Evolutionary conservation across 768 basidiomycete species (phyloP).

Genomic region (Boletus vermiculosoides): DNA sequence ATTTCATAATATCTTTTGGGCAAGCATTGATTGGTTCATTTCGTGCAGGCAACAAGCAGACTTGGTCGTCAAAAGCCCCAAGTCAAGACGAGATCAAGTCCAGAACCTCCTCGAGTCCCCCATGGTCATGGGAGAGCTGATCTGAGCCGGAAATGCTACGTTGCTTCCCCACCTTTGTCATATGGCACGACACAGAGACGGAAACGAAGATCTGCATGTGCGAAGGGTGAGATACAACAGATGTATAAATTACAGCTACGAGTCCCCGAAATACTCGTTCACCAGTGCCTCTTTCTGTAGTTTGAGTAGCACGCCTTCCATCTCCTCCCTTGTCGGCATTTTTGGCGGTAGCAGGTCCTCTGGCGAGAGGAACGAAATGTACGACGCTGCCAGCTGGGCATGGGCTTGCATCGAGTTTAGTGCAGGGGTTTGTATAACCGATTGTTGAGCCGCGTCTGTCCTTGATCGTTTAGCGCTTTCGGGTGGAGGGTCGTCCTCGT

Average conservation of each 20-base stretch:
- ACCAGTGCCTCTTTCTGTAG: slow-evolving; percentile 79
- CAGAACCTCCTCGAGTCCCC: slow-evolving; percentile 18
- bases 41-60: slow-evolving; percentile 73
- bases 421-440: background rate
- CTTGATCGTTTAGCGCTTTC: slow-evolving; percentile 35
- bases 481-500: slow-evolving; percentile 26
- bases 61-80: slow-evolving; percentile 65
- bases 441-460: slow-evolving; percentile 11
- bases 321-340: slow-evolving; percentile 72
- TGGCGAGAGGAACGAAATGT: slow-evolving; percentile 72
- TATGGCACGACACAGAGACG: background rate
- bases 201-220: background rate
- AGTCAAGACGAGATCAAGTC: slow-evolving; percentile 34
- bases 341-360: slow-evolving; percentile 74
- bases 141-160: slow-evolving; percentile 1
- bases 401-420: slow-evolving; percentile 26
- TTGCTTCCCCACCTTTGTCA: background rate
- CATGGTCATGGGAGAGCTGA: slow-evolving; percentile 11
- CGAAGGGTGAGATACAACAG: slow-evolving; percentile 6
- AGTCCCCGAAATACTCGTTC: slow-evolving; percentile 70
- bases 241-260: slow-evolving; percentile 15
- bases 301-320: slow-evolving; percentile 72
- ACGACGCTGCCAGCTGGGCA: slow-evolving; percentile 61
- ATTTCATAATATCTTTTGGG: background rate
- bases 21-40: background rate